A percentile compares a stretch with the other conserved stretches of the same genome.
Conservation (phyloP, 2,329 filamentous ascomycete species). For the Stemphylium vesicarium region DNA sequence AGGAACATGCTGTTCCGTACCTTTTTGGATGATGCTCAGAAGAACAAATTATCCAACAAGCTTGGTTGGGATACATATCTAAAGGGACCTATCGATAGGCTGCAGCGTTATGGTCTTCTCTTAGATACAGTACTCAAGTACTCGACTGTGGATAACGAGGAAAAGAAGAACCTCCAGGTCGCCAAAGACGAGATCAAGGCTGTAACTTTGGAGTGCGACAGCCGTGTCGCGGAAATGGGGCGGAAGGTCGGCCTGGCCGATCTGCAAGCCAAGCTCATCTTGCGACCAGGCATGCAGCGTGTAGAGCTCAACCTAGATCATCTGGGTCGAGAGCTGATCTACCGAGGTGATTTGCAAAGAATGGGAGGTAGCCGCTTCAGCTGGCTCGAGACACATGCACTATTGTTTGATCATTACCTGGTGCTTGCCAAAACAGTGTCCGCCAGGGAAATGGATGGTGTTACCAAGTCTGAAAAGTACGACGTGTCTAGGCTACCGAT, state of each 20-base stretch:
- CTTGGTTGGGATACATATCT: constrained; percentile 94
- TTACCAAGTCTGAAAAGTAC: constrained; percentile 79
- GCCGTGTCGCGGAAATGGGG: constrained; percentile 88
- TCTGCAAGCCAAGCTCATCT: constrained; percentile 79
- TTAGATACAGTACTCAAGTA: constrained; percentile 83
- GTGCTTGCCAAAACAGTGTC: constrained; percentile 83
- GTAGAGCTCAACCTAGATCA: constrained; percentile 91
- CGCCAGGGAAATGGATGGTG: constrained; percentile 69
- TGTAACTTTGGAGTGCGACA: constrained; percentile 89
- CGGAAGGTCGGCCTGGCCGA: constrained; percentile 91
- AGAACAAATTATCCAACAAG: constrained; percentile 79
- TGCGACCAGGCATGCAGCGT: constrained; percentile 83
- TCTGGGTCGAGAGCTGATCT: constrained; percentile 87
- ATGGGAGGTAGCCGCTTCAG: constrained; percentile 87
- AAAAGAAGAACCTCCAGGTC: constrained; percentile 81
- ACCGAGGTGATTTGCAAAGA: constrained; percentile 85
- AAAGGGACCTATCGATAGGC: constrained; percentile 88
- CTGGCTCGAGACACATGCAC: constrained; percentile 91
- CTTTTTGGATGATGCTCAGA: constrained; percentile 81
- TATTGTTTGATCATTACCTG: constrained; percentile 96
- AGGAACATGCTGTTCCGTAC: constrained; percentile 84
- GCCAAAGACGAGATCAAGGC: constrained; percentile 91
- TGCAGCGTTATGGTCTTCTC: constrained; percentile 88
- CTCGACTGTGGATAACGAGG: constrained; percentile 82
- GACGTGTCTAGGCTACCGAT: constrained; percentile 96